Conservation (phyloP, 78 protist genomes). For the Dictyostelium firmibasis region DNA sequence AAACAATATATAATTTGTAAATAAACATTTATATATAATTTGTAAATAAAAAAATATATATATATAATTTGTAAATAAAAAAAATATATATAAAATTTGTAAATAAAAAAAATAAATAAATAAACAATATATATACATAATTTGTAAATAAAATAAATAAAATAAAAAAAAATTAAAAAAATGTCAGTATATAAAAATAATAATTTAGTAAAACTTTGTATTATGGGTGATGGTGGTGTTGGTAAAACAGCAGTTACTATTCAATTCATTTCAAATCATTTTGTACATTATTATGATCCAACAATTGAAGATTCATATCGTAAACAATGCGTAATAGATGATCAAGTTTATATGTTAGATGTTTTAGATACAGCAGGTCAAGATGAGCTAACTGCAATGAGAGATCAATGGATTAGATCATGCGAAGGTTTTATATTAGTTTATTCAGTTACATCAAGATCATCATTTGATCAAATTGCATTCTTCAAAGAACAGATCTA, state of each 20-base stretch:
- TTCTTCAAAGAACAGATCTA: constrained; percentile 86
- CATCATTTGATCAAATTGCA: constrained; percentile 94
- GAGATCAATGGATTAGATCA: constrained; percentile 94
- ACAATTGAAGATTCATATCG: constrained; percentile 97
- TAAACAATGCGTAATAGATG: constrained; percentile 88
- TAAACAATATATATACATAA: too few species aligned
- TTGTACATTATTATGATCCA: constrained; percentile 94
- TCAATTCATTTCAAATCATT: constrained; percentile 53
- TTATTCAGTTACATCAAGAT: constrained; percentile 94
- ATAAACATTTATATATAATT: too few species aligned
- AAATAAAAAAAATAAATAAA: too few species aligned
- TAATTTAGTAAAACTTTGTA: constrained; percentile 15
- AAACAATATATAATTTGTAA: too few species aligned
- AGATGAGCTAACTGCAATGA: constrained; percentile 98
- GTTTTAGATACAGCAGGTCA: constrained; percentile 96
- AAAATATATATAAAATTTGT: too few species aligned
- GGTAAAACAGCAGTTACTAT: constrained; percentile 38
- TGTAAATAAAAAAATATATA: too few species aligned
- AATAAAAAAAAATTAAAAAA: too few species aligned
- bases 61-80: too few species aligned
- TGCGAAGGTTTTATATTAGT: constrained; percentile 99
- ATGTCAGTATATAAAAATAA: neutral
- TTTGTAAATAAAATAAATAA: too few species aligned
- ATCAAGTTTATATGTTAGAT: constrained; percentile 65
- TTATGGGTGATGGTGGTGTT: constrained; percentile 39